Evolutionary conservation across 441 rosid species (phyloP), one percentile per base, ranked within the genome.

Genomic region (Brassica balearica): DNA sequence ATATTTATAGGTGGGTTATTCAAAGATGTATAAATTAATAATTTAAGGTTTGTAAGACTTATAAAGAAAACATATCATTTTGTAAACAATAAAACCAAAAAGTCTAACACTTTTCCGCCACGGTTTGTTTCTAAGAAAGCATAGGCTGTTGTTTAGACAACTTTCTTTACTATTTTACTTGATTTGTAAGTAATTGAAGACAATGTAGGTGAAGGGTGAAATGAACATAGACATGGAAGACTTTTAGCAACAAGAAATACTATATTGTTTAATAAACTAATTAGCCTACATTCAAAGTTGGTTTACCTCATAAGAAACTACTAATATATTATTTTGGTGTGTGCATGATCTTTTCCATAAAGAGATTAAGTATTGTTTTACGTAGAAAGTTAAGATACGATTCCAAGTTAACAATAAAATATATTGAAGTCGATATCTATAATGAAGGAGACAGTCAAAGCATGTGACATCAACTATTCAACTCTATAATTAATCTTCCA

Each of bases 401-500:
- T 68, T 73, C 69, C 14, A 53, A 8, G 36, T 38, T 55, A 62
- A 41, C 61, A 73, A 60, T 73, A 25, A 68, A 74, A 41, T 17
- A 41, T 12, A 7, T 63, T 14, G 14, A 72, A 19, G 81, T 78
- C 69, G 77, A 61, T 60, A 68, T 61, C 58, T 73, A 53, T 79
- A 51, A 63, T 17, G 78, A 69, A 74, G 67, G 78, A 38, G 71
- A 38, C 75, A 55, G 82, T 79, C 82, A 70, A 75, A 80, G 76
- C 82, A 75, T 80, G 78, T 79, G 82, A 69, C 75, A 64, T 74
- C 82, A 66, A 79, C 66, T 69, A 79, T 79, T 79, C 82, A 79
- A 69, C 68, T 64, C 43, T 38, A 74, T 46, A 79, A 58, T 58
- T 38, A 19, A 48, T 41, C 71, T 69, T 17, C 66, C 36, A 63